These are phyloP conservation scores for Passalora sequoiae DNA, from an alignment of 2,329 filamentous ascomycete species.

Conservation along the genomic window DNA sequence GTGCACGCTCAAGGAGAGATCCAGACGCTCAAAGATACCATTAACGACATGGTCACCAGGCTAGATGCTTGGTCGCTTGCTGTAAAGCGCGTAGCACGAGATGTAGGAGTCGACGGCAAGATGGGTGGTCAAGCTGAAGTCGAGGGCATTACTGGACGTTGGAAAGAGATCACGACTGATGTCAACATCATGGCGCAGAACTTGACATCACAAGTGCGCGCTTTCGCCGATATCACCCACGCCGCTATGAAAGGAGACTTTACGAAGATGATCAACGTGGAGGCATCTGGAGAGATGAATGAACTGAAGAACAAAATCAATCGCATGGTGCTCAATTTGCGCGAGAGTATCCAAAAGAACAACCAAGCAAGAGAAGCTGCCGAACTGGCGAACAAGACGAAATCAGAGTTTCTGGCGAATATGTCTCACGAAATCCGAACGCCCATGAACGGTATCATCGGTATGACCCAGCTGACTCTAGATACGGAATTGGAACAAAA, in stretches of 20 bases:
- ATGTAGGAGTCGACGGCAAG: conserved; percentile 95
- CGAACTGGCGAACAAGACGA: conserved; percentile 94
- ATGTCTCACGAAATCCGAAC: conserved; percentile 99
- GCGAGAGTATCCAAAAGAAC: conserved; percentile 95
- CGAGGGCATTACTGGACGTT: conserved; percentile 83
- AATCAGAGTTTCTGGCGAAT: conserved; percentile 96
- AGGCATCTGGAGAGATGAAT: conserved; percentile 98
- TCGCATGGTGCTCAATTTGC: conserved; percentile 93
- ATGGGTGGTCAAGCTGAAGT: conserved; percentile 97
- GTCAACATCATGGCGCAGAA: conserved; percentile 86
- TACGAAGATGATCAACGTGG: conserved; percentile 91
- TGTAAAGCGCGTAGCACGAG: conserved; percentile 89
- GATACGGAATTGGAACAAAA: conserved; percentile 92
- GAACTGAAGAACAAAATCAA: conserved; percentile 99
- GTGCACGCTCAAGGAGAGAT: conserved; percentile 95
- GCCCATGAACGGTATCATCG: conserved; percentile 96
- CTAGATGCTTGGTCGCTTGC: conserved; percentile 94
- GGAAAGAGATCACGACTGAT: conserved; percentile 97
- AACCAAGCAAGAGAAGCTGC: conserved; percentile 92
- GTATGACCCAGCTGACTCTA: conserved; percentile 93
- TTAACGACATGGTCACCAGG: conserved; percentile 97
- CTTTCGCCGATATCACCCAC: conserved; percentile 98
- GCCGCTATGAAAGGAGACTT: conserved; percentile 95
- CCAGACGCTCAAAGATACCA: conserved; percentile 86
- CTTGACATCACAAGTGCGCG: conserved; percentile 90